A percentile compares a stretch with the other conserved stretches of the same genome.
Conservation (phyloP, 2,329 filamentous ascomycete genomes). For the Coleophoma crateriformis region DNA sequence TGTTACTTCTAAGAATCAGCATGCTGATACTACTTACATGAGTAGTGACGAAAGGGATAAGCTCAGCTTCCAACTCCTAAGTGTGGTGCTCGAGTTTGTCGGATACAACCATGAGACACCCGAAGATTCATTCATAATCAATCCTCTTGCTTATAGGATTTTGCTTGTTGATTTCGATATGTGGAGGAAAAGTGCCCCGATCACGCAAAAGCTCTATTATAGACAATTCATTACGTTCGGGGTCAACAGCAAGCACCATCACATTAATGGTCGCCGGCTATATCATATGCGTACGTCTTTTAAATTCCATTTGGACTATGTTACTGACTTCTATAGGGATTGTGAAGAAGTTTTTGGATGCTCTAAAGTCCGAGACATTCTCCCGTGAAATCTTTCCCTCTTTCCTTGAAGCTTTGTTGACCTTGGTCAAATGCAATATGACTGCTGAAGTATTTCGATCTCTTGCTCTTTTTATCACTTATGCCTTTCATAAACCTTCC, state of each 20-base stretch:
- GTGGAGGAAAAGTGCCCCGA: conserved; percentile 74
- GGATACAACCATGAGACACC: conserved; percentile 79
- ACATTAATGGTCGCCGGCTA: conserved; percentile 84
- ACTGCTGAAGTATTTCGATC: conserved; percentile 82
- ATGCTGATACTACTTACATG: conserved; percentile 30
- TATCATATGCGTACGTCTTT: conserved; percentile 75
- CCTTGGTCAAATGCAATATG: conserved; percentile 73
- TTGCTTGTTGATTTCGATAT: conserved; percentile 89
- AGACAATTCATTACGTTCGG: conserved; percentile 86
- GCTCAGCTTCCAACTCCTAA: conserved; percentile 60
- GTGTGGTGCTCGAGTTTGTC: conserved; percentile 76
- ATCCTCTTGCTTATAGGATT: conserved; percentile 89
- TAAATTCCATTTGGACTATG: conserved; percentile 8
- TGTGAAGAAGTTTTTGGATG: conserved; percentile 83
- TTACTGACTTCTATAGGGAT: conserved; percentile 53
- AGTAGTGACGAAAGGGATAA: conserved; percentile 48
- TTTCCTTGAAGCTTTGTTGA: conserved; percentile 74
- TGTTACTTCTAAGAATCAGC: conserved; percentile 25
- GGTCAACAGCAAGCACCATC: conserved; percentile 82
- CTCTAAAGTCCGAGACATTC: conserved; percentile 79
- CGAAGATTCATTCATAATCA: conserved; percentile 87
- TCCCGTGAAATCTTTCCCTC: conserved; percentile 65
- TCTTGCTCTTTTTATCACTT: conserved; percentile 88
- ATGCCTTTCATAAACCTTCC: conserved; percentile 65
- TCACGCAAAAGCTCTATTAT: conserved; percentile 86